phyloP scores from a whole-genome alignment of 2,329 filamentous ascomycete species.

The Fonsecaea monophora region DNA sequence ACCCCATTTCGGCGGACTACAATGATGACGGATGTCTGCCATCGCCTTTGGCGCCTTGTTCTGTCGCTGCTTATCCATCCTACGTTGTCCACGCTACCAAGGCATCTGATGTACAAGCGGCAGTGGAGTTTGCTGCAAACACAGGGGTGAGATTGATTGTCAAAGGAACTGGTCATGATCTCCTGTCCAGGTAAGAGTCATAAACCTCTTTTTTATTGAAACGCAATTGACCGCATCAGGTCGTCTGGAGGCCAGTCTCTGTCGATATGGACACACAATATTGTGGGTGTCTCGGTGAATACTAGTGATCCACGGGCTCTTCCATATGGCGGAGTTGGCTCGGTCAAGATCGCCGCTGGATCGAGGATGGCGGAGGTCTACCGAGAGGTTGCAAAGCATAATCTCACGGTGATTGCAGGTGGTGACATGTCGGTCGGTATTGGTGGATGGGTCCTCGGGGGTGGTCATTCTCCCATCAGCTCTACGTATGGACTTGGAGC shows the following conservation, averaged over 20 bases:
- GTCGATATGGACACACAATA: slow-evolving; percentile 10
- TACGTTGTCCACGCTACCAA: slow-evolving; percentile 47
- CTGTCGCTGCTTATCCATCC: slow-evolving; percentile 27
- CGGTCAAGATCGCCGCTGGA: slow-evolving; percentile 1
- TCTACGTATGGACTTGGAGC: slow-evolving; percentile 58
- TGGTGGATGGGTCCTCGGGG: slow-evolving; percentile 56
- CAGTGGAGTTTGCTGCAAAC: slow-evolving; percentile 46
- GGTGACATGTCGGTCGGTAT: slow-evolving; percentile 37
- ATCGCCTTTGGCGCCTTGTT: slow-evolving; percentile 1
- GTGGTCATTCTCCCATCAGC: slow-evolving; percentile 62
- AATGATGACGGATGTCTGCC: slow-evolving; percentile 13
- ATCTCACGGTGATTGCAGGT: slow-evolving; percentile 26
- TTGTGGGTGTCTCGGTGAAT: slow-evolving; percentile 1
- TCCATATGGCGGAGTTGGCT: slow-evolving; percentile 1
- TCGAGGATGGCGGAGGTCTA: not conserved
- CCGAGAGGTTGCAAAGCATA: slow-evolving; percentile 50
- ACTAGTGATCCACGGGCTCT: slow-evolving; percentile 2
- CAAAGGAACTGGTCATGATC: slow-evolving; percentile 64
- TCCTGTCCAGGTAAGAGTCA: slow-evolving; percentile 5
- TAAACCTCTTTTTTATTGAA: not conserved
- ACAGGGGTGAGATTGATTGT: slow-evolving; percentile 54
- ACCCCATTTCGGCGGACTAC: slow-evolving; percentile 6
- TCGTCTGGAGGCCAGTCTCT: slow-evolving; percentile 38
- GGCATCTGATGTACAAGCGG: slow-evolving; percentile 46
- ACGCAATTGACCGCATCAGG: slow-evolving; percentile 9